Percentiles rank a stretch among this genome's conserved stretches.
phyloP scores from a whole-genome alignment of 1,139 yeast species.

The Suhomyces panamericanus region DNA sequence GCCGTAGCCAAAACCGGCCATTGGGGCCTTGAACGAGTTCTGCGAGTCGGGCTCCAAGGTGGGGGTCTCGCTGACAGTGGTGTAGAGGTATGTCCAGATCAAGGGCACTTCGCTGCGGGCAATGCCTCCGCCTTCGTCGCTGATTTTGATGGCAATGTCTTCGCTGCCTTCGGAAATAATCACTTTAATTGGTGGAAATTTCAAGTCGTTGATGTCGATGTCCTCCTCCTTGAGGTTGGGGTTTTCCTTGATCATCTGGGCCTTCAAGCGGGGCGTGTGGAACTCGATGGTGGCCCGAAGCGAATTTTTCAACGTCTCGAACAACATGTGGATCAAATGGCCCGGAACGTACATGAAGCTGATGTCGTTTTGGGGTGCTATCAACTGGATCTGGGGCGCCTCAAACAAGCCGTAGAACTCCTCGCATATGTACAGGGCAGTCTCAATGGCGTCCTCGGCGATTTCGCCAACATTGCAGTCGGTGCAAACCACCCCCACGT shows the following conservation, averaged over 20 bases:
- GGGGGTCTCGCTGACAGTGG: slow-evolving; percentile 80
- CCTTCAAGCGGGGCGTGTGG: slow-evolving; percentile 50
- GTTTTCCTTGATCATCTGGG: slow-evolving; percentile 40
- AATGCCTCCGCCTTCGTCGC: slow-evolving; percentile 95
- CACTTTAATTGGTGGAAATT: slow-evolving; percentile 81
- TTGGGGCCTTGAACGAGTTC: slow-evolving; percentile 77
- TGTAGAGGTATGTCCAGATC: slow-evolving; percentile 89
- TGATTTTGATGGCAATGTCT: slow-evolving; percentile 88
- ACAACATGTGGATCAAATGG: slow-evolving; percentile 83
- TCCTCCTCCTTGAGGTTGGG: slow-evolving; percentile 44
- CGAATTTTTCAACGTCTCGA: slow-evolving; percentile 82
- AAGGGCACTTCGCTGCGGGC: slow-evolving; percentile 81
- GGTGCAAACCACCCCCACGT: slow-evolving; percentile 84
- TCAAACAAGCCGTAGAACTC: slow-evolving; percentile 83
- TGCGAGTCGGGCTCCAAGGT: slow-evolving; percentile 59
- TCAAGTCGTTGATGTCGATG: slow-evolving; percentile 61
- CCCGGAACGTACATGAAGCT: slow-evolving; percentile 89
- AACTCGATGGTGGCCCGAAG: slow-evolving; percentile 82
- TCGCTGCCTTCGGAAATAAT: slow-evolving; percentile 90
- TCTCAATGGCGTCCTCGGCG: slow-evolving; percentile 82
- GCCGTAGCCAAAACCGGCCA: slow-evolving; percentile 95
- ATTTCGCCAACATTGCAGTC: slow-evolving; percentile 77
- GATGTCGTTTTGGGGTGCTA: slow-evolving; percentile 65
- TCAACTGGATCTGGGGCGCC: slow-evolving; percentile 76
- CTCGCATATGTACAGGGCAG: slow-evolving; percentile 83